phyloP scores from a whole-genome alignment of 192 early-diverging fungal genomes.

The Entomortierella parvispora region DNA sequence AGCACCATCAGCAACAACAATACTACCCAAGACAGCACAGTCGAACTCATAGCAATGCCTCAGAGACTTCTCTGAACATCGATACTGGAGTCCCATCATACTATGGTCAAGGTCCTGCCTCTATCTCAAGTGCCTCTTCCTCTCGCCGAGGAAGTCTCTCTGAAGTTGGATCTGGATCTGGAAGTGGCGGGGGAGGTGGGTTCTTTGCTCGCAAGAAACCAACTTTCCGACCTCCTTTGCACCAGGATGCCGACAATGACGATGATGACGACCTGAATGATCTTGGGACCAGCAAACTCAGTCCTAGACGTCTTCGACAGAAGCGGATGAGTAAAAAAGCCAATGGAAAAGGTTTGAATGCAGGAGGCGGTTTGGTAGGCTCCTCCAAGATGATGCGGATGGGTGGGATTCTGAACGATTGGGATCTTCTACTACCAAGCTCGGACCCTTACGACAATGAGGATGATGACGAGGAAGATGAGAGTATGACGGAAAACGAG shows the following conservation, averaged over 20 bases:
- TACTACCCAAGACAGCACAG: constrained; percentile 1
- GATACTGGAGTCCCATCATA: constrained; percentile 5
- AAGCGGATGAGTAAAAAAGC: constrained; percentile 2
- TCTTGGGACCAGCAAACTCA: constrained; percentile 11
- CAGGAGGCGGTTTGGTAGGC: neutral
- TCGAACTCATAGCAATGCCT: constrained; percentile 27
- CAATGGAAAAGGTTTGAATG: neutral
- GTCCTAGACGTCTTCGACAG: constrained; percentile 5
- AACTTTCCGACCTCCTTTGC: constrained; percentile 1
- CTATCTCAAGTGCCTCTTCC: constrained; percentile 22
- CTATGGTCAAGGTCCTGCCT: constrained; percentile 13
- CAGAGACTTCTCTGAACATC: constrained; percentile 32
- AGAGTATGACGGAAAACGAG: constrained; percentile 18
- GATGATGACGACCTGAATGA: constrained; percentile 9
- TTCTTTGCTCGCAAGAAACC: constrained; percentile 17
- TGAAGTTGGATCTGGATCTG: neutral
- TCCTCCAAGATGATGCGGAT: neutral
- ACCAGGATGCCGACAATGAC: neutral
- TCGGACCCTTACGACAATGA: constrained; percentile 16
- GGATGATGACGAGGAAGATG: constrained; percentile 1
- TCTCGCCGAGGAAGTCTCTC: constrained; percentile 33
- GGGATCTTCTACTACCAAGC: constrained; percentile 19
- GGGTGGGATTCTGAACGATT: constrained; percentile 8
- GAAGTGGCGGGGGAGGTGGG: neutral
- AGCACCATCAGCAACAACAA: neutral